Percentiles rank a stretch among this genome's conserved stretches.
These are phyloP conservation scores for Eurotiales sp. DNA, from an alignment of 2,329 filamentous ascomycete species.

Conservation along the genomic window DNA sequence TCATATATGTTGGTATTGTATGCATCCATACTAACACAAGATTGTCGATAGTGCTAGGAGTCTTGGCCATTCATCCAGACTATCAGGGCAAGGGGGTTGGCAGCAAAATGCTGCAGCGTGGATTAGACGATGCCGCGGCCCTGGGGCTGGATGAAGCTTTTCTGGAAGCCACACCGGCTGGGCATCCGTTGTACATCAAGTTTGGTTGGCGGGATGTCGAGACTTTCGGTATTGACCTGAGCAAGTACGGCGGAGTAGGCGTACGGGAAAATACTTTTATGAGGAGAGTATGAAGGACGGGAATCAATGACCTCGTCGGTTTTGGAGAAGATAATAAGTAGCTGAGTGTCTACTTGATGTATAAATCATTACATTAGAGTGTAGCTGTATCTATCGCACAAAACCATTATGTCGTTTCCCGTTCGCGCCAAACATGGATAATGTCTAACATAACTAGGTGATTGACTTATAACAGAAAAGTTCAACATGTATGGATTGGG, in stretches of 20 bases:
- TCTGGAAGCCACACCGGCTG: conserved; percentile 9
- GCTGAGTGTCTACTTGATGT: not conserved
- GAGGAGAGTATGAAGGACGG: not conserved
- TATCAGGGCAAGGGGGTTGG: conserved; percentile 10
- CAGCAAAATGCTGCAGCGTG: conserved; percentile 7
- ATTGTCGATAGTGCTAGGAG: not conserved
- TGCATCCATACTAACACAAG: not conserved
- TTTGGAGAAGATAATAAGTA: not conserved
- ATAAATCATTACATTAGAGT: not conserved
- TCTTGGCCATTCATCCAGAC: conserved; percentile 5
- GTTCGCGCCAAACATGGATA: too few species aligned
- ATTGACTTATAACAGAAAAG: too few species aligned
- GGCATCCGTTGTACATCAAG: conserved; percentile 9
- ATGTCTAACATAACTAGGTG: too few species aligned
- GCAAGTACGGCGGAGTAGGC: conserved; percentile 8
- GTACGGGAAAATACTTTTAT: not conserved
- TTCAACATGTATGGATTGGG: too few species aligned
- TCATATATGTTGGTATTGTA: too few species aligned
- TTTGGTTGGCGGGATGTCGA: conserved; percentile 13
- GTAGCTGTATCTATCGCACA: not conserved
- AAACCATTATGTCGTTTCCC: not conserved
- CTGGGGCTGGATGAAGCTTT: conserved; percentile 4
- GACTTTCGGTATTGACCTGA: not conserved
- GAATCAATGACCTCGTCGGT: not conserved
- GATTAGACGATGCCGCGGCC: conserved; percentile 3